Evolutionary conservation across 495 filamentous ascomycete species (phyloP), one percentile per base, ranked within the genome.

Genomic region (Podospora conica): DNA sequence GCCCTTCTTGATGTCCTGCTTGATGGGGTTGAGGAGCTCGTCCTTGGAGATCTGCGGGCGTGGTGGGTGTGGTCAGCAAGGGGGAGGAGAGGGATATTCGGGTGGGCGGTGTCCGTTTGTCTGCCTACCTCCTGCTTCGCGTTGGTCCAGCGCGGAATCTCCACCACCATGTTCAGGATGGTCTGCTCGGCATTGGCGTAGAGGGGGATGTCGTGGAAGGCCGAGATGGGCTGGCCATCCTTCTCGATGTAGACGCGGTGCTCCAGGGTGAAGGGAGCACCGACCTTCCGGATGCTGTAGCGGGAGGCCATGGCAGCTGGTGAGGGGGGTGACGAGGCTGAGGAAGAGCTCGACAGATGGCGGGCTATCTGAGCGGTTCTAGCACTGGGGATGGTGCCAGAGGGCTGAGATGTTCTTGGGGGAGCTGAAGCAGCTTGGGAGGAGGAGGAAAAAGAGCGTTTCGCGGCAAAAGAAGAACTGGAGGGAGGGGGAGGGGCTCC

Each of bases 81-180:
- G 2, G 64, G 22, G 58, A 33, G 60, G 65, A 60, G 53, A 27
- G 23, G 53, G 27, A 23, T 24, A 33, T n/a, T 48, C 33, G 20
- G 10, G 31, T 21, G 58, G 60, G 58, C 18, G 68, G 58, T 9
- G 22, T 64, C 1, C n/a, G 27, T 31, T 29, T 27, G 21, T 57
- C 61, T 65, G 75, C 82, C 55, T 82, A 96, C 94, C 90, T 98
- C 95, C 80, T 93, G 88, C 88, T 99, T 99, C 71, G 90, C 96
- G 82, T 99, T 99, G 78, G 93, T 97, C 96, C 96, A 99, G 81
- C 96, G 87, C 55, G 96, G 96, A 74, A 98, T 97, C 87, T 98
- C 96, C 67, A 98, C 96, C 60, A 99, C 81, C 96, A 99, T 99
- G 87, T 99, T 99, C 73, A 98, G 85, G 73, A 99, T 79, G 71